phyloP scores from a whole-genome alignment of 2,329 filamentous ascomycete species.

The Xylariaceae sp. region DNA sequence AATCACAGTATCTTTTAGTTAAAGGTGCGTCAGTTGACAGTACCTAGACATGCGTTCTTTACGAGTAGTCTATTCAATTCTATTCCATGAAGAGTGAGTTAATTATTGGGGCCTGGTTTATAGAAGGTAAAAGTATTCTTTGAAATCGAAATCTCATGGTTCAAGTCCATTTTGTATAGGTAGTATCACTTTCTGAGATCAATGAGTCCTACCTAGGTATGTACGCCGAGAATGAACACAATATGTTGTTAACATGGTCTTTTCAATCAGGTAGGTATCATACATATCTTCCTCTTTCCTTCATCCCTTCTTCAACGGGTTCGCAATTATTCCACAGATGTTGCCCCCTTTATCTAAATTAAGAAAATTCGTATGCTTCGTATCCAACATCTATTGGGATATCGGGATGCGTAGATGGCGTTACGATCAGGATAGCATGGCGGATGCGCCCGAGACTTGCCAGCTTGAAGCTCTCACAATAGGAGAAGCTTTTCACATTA shows the following conservation, averaged over 20 bases:
- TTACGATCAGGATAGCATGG: neutral
- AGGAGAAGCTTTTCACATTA: slow-evolving; percentile 21
- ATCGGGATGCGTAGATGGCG: neutral
- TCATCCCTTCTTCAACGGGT: neutral
- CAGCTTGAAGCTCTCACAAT: neutral
- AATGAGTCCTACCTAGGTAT: too few relatives aligned
- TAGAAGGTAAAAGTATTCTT: too few relatives aligned
- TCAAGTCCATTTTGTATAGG: too few relatives aligned
- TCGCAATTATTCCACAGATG: neutral
- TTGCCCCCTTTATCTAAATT: neutral
- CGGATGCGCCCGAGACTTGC: neutral
- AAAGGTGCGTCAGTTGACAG: too few relatives aligned
- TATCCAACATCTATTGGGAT: neutral
- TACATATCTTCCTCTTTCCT: neutral
- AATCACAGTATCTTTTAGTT: too few relatives aligned
- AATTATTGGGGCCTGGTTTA: too few relatives aligned
- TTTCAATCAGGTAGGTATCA: neutral
- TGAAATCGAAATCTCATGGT: too few relatives aligned
- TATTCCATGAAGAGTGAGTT: too few relatives aligned
- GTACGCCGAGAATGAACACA: neutral
- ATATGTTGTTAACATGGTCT: neutral
- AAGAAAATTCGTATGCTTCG: neutral
- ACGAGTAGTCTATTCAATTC: too few relatives aligned
- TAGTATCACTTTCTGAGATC: too few relatives aligned
- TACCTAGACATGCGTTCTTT: too few relatives aligned